phyloP scores from a whole-genome alignment of 345 rosid genomes.

The Salix exigua region DNA sequence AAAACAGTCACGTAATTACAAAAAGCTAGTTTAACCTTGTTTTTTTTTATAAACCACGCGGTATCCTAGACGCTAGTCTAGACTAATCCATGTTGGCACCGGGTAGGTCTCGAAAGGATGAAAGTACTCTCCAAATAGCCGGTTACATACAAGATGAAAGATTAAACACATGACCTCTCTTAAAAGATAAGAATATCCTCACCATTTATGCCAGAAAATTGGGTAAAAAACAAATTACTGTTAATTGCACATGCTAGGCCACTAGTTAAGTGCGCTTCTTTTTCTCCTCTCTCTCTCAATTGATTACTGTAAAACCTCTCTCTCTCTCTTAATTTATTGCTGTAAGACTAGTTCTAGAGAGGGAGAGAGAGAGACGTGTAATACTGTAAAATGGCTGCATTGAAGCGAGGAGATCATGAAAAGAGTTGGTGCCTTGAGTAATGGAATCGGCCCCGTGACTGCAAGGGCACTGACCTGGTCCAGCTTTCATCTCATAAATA shows the following conservation, averaged over 20 bases:
- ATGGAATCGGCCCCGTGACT: constrained; percentile 8
- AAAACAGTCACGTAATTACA: neutral
- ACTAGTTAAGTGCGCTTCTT: neutral
- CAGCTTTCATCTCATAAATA: neutral
- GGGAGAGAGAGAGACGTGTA: neutral
- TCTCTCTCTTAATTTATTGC: neutral
- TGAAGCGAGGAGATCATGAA: neutral
- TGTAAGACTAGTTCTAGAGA: neutral
- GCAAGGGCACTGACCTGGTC: constrained; percentile 3
- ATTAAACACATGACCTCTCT: too few relatives aligned
- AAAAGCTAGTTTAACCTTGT: neutral
- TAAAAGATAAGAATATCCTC: too few relatives aligned
- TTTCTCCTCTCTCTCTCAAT: too few relatives aligned
- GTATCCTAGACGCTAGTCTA: too few relatives aligned
- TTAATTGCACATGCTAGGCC: constrained; percentile 13
- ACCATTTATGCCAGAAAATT: too few relatives aligned
- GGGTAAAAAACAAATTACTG: too few relatives aligned
- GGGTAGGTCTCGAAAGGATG: too few relatives aligned
- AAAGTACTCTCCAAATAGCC: too few relatives aligned
- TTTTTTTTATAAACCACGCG: too few relatives aligned
- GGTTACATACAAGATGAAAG: too few relatives aligned
- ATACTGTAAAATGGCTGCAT: neutral
- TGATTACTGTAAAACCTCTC: too few relatives aligned
- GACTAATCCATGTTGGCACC: too few relatives aligned
- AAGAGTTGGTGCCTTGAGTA: neutral